Percentiles rank a stretch among this genome's conserved stretches.
These are phyloP conservation scores for Phytophthora pseudosyringae DNA, from an alignment of 352 stramenopile genomes.

Conservation along the genomic window DNA sequence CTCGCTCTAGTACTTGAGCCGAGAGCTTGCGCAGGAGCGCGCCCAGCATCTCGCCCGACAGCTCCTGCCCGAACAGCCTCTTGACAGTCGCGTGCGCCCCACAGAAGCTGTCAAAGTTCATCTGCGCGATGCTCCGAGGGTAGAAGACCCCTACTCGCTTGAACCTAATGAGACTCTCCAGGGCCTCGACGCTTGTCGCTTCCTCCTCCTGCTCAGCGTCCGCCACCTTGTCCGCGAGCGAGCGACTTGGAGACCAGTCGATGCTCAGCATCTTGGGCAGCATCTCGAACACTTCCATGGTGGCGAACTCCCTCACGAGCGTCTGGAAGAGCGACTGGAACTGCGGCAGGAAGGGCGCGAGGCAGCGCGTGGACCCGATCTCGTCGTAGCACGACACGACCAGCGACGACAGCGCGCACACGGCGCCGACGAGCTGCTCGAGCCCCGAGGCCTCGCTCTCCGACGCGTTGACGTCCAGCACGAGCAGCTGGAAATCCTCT, in stretches of 20 bases:
- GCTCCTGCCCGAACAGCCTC: constrained; percentile 65
- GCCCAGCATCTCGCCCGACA: constrained; percentile 64
- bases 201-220: constrained; percentile 15
- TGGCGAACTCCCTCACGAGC: constrained; percentile 49
- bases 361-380: constrained; percentile 24
- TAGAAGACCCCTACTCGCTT: constrained; percentile 42
- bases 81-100: constrained; percentile 49
- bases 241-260: constrained; percentile 48
- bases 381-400: constrained; percentile 56
- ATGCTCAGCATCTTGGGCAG: constrained; percentile 61
- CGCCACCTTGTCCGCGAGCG: constrained; percentile 28
- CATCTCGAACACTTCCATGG: constrained; percentile 66
- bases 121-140: constrained; percentile 19
- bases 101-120: constrained; percentile 46
- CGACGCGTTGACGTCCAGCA: constrained; percentile 46
- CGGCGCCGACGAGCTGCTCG: constrained; percentile 41
- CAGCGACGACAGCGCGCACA: constrained; percentile 72
- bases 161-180: constrained; percentile 46
- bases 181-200: constrained; percentile 11
- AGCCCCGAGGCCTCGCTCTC: constrained; percentile 9
- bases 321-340: constrained; percentile 58
- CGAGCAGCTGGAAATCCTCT: constrained; percentile 58
- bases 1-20: constrained; percentile 32
- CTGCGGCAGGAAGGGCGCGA: constrained; percentile 34
- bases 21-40: constrained; percentile 45